Percentiles rank a stretch among this genome's conserved stretches.
Conservation (phyloP, 495 filamentous ascomycete species). For the Penicillium cinerascens region DNA sequence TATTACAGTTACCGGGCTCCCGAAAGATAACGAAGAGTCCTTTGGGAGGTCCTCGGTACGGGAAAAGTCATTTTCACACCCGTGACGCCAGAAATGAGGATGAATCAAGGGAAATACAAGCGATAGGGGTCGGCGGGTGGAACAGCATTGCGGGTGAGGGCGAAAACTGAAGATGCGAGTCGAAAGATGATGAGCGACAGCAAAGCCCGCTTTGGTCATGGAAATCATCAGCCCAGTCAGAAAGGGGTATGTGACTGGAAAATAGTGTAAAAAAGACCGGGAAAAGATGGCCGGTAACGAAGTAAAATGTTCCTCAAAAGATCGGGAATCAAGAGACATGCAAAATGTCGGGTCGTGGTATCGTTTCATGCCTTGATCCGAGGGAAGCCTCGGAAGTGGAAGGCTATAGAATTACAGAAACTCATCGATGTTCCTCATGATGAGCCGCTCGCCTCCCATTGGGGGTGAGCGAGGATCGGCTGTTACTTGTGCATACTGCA, state of each 20-base stretch:
- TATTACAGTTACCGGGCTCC: conserved; percentile 27
- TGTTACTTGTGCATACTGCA: conserved; percentile 29
- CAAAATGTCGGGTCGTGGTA: conserved; percentile 31
- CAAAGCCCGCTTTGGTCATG: conserved; percentile 51
- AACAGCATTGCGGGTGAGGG: background rate
- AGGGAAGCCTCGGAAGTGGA: conserved; percentile 4
- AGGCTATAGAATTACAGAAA: conserved; percentile 38
- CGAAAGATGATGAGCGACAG: conserved; percentile 33
- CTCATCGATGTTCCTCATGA: conserved; percentile 54
- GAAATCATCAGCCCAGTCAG: conserved; percentile 31
- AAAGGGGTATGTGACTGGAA: conserved; percentile 19
- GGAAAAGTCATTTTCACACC: conserved; percentile 7
- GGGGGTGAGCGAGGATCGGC: conserved; percentile 50
- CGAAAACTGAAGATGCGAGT: conserved; percentile 4
- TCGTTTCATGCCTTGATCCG: conserved; percentile 26
- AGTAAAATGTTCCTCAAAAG: conserved; percentile 15
- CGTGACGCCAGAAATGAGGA: conserved; percentile 13
- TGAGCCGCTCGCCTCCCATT: conserved; percentile 42
- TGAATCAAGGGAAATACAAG: conserved; percentile 2
- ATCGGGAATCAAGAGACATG: conserved; percentile 20
- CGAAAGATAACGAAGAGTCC: conserved; percentile 1
- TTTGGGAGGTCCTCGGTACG: conserved; percentile 1
- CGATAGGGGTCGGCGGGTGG: background rate
- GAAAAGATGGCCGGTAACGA: conserved; percentile 7
- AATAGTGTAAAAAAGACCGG: conserved; percentile 14